Conservation (phyloP, 345 rosid genomes). For the Aquilaria yunnanensis region DNA sequence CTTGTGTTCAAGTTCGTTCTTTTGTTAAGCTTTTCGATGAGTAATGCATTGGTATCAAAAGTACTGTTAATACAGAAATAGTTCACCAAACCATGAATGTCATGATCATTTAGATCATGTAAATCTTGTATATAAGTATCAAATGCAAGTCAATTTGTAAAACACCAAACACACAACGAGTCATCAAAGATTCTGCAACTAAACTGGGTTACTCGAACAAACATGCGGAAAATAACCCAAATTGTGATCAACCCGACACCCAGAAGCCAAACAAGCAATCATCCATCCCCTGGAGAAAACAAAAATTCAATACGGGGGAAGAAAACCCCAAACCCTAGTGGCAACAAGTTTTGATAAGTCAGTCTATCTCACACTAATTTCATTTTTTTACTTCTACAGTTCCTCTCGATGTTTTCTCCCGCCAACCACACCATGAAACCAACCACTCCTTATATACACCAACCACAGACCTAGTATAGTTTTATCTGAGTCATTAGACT, state of each 20-base stretch:
- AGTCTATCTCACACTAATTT: conserved; percentile 25
- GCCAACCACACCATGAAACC: conserved; percentile 25
- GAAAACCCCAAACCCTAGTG: conserved; percentile 27
- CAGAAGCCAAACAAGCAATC: conserved; percentile 13
- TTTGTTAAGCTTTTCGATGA: too few species aligned
- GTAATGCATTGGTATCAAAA: too few species aligned
- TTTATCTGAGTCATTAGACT: conserved; percentile 14
- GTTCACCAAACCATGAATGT: too few species aligned
- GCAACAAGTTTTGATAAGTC: conserved; percentile 28
- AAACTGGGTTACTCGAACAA: conserved; percentile 26
- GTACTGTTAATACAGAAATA: too few species aligned
- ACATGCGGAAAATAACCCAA: conserved; percentile 23
- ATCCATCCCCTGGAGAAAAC: conserved; percentile 2
- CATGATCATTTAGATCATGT: background rate
- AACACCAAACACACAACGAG: conserved; percentile 18
- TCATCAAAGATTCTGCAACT: background rate
- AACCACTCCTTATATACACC: conserved; percentile 46
- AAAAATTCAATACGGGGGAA: background rate
- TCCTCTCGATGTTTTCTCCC: background rate
- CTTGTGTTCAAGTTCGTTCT: conserved; percentile 2
- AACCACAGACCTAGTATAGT: conserved; percentile 15
- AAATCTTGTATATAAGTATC: conserved; percentile 4
- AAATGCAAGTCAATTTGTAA: conserved; percentile 13
- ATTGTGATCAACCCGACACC: conserved; percentile 20
- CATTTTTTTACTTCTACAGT: conserved; percentile 12